These are phyloP conservation scores for Schwanniomyces pseudopolymorphus DNA, from an alignment of 805 yeast species.

Conservation along the genomic window DNA sequence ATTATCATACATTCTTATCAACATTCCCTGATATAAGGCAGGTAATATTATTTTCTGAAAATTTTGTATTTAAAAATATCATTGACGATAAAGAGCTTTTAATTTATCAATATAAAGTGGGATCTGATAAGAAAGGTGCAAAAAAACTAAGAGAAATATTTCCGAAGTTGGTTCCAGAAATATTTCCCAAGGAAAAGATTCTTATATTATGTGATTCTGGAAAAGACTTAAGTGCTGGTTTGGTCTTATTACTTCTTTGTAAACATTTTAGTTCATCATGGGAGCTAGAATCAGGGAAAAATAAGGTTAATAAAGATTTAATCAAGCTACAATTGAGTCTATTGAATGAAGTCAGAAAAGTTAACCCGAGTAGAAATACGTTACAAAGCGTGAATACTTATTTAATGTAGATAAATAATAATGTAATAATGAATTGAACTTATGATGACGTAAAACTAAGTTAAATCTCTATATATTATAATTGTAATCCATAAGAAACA, in stretches of 20 bases:
- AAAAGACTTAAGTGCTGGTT: slow-evolving; percentile 63
- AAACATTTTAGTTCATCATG: slow-evolving; percentile 45
- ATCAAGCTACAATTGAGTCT: slow-evolving; percentile 56
- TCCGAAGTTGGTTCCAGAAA: slow-evolving; percentile 37
- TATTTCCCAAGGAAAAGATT: slow-evolving; percentile 12
- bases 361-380: slow-evolving; percentile 77
- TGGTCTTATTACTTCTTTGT: slow-evolving; percentile 54
- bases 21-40: slow-evolving; percentile 6
- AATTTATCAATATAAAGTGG: slow-evolving; percentile 17
- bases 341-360: slow-evolving; percentile 47
- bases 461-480: not conserved
- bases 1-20: slow-evolving; percentile 6
- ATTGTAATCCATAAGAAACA: slow-evolving; percentile 15
- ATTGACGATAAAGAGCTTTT: slow-evolving; percentile 4
- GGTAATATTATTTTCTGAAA: slow-evolving; percentile 26
- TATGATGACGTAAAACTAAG: not conserved
- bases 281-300: slow-evolving; percentile 13
- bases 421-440: not conserved
- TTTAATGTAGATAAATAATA: slow-evolving; percentile 6
- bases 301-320: slow-evolving; percentile 44
- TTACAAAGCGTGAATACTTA: slow-evolving; percentile 64
- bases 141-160: slow-evolving; percentile 53
- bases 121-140: slow-evolving; percentile 62
- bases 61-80: slow-evolving; percentile 6
- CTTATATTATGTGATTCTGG: slow-evolving; percentile 64